These are phyloP conservation scores for Globisporangium middletonii DNA, from an alignment of 352 stramenopile genomes.

Conservation along the genomic window DNA sequence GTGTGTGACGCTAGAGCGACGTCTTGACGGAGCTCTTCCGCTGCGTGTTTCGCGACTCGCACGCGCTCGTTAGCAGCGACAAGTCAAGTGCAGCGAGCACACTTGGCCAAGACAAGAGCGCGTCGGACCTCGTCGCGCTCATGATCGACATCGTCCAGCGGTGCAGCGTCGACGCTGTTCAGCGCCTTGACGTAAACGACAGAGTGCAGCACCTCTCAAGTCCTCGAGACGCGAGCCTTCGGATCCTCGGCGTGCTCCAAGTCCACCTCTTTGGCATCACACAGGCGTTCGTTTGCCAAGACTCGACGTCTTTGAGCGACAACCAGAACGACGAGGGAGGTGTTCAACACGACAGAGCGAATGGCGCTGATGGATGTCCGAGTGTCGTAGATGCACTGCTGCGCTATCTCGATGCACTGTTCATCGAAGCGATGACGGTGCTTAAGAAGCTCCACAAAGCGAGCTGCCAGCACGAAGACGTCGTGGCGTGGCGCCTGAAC, in stretches of 20 bases:
- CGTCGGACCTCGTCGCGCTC: conserved; percentile 3
- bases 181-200: conserved; percentile 3
- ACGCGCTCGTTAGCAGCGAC: neutral
- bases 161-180: conserved; percentile 8
- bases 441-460: conserved; percentile 44
- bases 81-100: neutral
- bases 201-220: neutral
- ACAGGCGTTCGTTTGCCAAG: neutral
- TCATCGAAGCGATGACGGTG: conserved; percentile 25
- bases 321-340: neutral
- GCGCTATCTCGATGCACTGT: conserved; percentile 32
- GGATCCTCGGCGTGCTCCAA: conserved; percentile 34
- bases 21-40: conserved; percentile 22
- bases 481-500: conserved; percentile 41
- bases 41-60: conserved; percentile 1
- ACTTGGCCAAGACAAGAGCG: neutral
- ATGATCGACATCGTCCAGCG: conserved; percentile 9
- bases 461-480: conserved; percentile 49
- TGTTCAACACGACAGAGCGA: neutral
- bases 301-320: too few species aligned
- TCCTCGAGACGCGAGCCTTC: conserved; percentile 11
- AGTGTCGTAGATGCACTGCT: conserved; percentile 25
- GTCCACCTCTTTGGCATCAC: conserved; percentile 34
- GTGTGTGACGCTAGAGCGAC: conserved; percentile 9
- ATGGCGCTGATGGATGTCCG: neutral